These are phyloP conservation scores for Candida succiphila DNA, from an alignment of 805 yeast genomes.

Conservation along the genomic window DNA sequence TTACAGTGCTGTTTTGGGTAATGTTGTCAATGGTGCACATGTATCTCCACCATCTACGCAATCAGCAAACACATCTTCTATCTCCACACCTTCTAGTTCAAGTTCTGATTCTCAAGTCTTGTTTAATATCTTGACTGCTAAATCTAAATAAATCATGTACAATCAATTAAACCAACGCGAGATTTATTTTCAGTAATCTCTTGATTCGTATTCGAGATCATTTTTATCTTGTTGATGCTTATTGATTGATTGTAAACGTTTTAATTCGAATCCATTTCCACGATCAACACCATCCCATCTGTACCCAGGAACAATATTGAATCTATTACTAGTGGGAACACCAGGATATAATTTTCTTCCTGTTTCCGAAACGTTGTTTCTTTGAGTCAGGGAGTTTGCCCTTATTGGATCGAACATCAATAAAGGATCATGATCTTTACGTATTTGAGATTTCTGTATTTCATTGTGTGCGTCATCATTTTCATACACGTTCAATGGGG, in stretches of 20 bases:
- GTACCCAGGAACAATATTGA: slow-evolving; percentile 65
- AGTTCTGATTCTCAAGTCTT: not conserved
- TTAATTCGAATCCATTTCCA: slow-evolving; percentile 75
- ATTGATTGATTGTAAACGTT: no score
- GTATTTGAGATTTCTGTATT: slow-evolving; percentile 20
- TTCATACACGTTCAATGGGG: slow-evolving; percentile 21
- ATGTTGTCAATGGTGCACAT: slow-evolving; percentile 5
- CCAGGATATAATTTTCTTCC: slow-evolving; percentile 53
- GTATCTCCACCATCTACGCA: no score
- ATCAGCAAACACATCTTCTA: no score
- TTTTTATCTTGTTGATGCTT: no score
- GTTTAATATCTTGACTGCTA: no score
- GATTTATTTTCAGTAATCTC: no score
- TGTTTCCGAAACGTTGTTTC: slow-evolving; percentile 16
- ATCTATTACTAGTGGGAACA: slow-evolving; percentile 57
- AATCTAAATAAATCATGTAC: no score
- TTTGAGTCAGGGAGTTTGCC: not conserved
- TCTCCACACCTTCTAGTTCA: no score
- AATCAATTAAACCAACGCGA: no score
- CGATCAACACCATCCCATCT: slow-evolving; percentile 93
- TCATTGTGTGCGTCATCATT: slow-evolving; percentile 29
- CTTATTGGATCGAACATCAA: slow-evolving; percentile 29
- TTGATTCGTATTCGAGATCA: no score
- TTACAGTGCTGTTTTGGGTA: slow-evolving; percentile 19
- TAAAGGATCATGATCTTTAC: slow-evolving; percentile 62